A percentile compares a stretch with the other conserved stretches of the same genome.
phyloP scores from a whole-genome alignment of 1,139 yeast species.

The Zygotorulaspora mrakii region DNA sequence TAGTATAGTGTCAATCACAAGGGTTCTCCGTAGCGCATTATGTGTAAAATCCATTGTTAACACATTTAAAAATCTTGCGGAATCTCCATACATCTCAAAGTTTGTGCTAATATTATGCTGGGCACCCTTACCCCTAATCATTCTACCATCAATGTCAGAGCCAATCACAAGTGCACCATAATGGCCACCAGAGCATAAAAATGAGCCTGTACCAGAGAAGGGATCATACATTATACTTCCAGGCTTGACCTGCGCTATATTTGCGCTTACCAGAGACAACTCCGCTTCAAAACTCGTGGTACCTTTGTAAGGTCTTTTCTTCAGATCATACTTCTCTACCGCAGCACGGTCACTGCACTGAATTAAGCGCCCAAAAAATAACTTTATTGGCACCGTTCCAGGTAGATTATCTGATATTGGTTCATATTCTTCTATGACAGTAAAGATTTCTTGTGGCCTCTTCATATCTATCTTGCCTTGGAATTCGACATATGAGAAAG shows the following conservation, averaged over 20 bases:
- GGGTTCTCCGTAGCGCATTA: conserved; percentile 63
- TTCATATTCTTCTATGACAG: conserved; percentile 70
- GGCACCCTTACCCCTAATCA: conserved; percentile 65
- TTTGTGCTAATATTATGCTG: conserved; percentile 53
- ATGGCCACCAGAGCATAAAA: conserved; percentile 81
- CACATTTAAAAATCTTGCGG: conserved; percentile 62
- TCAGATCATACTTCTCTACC: conserved; percentile 75
- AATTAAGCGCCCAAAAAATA: conserved; percentile 77
- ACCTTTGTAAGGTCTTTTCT: conserved; percentile 82
- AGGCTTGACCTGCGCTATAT: conserved; percentile 68
- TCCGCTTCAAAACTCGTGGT: conserved; percentile 96
- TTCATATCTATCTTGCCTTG: conserved; percentile 78
- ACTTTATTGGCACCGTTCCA: conserved; percentile 49
- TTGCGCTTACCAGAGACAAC: conserved; percentile 75
- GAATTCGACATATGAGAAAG: conserved; percentile 65
- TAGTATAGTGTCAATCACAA: conserved; percentile 72
- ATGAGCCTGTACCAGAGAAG: conserved; percentile 95
- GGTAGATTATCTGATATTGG: conserved; percentile 47
- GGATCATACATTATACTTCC: conserved; percentile 85
- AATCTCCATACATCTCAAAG: conserved; percentile 69
- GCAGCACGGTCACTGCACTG: conserved; percentile 62
- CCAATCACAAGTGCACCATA: conserved; percentile 82
- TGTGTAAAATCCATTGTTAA: conserved; percentile 94
- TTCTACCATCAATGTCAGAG: conserved; percentile 86
- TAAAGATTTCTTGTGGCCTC: conserved; percentile 66